phyloP scores from a whole-genome alignment of 1,139 yeast genomes.

The Sugiyamaella neomexicana region DNA sequence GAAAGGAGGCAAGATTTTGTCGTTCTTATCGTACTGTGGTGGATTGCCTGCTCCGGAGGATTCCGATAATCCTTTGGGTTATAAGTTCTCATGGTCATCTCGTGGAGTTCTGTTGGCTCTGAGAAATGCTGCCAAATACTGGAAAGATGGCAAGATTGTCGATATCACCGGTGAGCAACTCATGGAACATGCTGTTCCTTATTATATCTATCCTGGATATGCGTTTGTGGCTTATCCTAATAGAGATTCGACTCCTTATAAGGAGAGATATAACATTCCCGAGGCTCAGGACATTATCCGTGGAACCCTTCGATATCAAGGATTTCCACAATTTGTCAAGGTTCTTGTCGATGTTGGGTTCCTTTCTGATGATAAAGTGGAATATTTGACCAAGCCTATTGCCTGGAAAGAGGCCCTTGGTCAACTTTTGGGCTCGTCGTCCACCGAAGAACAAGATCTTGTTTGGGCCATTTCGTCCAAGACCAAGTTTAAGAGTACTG shows the following conservation, averaged over 20 bases:
- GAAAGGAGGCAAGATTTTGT: conserved; percentile 86
- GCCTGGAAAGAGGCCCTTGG: conserved; percentile 92
- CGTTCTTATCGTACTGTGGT: conserved; percentile 96
- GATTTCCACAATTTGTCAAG: conserved; percentile 97
- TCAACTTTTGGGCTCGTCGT: conserved; percentile 68
- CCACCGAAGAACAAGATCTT: conserved; percentile 69
- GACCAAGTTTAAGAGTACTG: conserved; percentile 77
- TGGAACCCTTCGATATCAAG: conserved; percentile 97
- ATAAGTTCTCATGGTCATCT: conserved; percentile 98
- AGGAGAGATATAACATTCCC: conserved; percentile 88
- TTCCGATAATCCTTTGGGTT: conserved; percentile 96
- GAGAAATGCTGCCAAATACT: conserved; percentile 89
- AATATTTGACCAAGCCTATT: conserved; percentile 53
- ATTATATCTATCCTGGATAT: conserved; percentile 92
- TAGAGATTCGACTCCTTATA: conserved; percentile 95
- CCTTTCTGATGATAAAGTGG: conserved; percentile 72
- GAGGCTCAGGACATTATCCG: conserved; percentile 96
- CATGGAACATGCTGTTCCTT: conserved; percentile 94
- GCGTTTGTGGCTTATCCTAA: conserved; percentile 96
- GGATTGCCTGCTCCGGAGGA: conserved; percentile 98
- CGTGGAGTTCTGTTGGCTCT: conserved; percentile 96
- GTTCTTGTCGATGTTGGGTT: conserved; percentile 92
- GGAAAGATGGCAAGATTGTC: conserved; percentile 80
- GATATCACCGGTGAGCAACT: conserved; percentile 83
- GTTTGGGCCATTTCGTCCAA: conserved; percentile 71